Evolutionary conservation across 116 monocot species (phyloP).

Genomic region (Phalaenopsis hybrid): DNA sequence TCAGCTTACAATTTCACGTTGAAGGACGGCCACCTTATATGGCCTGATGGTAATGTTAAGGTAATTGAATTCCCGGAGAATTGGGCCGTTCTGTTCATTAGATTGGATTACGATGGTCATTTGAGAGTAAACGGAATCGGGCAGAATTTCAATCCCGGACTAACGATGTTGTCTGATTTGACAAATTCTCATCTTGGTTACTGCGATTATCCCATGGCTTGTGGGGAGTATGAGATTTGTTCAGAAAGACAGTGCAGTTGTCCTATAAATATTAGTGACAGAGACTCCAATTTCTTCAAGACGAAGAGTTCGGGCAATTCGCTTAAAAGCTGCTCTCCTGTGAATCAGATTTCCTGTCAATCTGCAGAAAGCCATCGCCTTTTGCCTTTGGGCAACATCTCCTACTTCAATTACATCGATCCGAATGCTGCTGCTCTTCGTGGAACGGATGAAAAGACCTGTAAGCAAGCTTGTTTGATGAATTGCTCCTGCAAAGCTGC

Average conservation of each 20-base stretch:
- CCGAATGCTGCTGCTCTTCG: background rate
- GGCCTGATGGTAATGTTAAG: background rate
- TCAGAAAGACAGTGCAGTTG: conserved; percentile 27
- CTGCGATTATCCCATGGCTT: conserved; percentile 33
- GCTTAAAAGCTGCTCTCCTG: conserved; percentile 17
- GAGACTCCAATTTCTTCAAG: conserved; percentile 4
- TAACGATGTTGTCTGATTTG: background rate
- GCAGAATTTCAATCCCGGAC: background rate
- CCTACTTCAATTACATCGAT: conserved; percentile 38
- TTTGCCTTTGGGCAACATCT: conserved; percentile 23
- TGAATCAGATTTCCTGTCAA: conserved; percentile 19
- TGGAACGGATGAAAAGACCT: conserved; percentile 13
- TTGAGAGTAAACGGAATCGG: conserved; percentile 18
- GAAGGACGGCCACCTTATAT: conserved; percentile 18
- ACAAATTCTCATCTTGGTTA: conserved; percentile 7
- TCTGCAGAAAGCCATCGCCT: conserved; percentile 19
- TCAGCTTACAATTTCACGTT: conserved; percentile 7
- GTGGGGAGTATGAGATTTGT: conserved; percentile 43
- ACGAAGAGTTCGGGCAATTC: background rate
- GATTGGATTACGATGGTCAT: conserved; percentile 42
- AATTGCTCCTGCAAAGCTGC: conserved; percentile 44
- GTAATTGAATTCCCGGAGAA: background rate
- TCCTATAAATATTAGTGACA: conserved; percentile 17
- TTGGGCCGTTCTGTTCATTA: conserved; percentile 23
- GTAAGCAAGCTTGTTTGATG: conserved; percentile 37